Percentiles rank a stretch among this genome's conserved stretches.
Evolutionary conservation across 192 early-diverging fungal genomes (phyloP).

Genomic region (Linnemannia exigua): DNA sequence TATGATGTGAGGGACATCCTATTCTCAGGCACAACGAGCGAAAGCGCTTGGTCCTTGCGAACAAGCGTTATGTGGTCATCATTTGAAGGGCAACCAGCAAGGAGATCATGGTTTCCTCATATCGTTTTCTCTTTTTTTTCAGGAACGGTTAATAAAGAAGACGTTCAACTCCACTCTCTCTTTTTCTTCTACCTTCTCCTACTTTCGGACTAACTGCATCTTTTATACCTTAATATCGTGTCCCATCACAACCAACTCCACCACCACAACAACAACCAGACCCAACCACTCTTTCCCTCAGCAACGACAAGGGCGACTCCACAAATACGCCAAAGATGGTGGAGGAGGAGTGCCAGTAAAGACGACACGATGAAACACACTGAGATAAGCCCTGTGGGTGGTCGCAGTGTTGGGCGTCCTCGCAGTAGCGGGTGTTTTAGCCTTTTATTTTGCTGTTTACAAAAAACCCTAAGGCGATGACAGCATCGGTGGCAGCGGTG

Average conservation of each 20-base stretch:
- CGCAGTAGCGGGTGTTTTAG: constrained; percentile 13
- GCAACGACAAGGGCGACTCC: neutral
- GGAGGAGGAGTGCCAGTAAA: neutral
- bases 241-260: neutral
- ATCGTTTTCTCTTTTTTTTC: neutral
- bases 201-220: neutral
- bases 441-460: constrained; percentile 45
- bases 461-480: constrained; percentile 15
- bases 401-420: constrained; percentile 9
- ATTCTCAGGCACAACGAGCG: too few species aligned
- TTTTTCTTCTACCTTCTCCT: neutral
- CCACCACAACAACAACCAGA: neutral
- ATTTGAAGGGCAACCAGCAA: too few species aligned
- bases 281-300: neutral
- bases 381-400: constrained; percentile 17
- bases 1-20: too few species aligned
- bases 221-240: neutral
- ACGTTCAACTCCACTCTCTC: neutral
- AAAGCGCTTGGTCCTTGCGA: too few species aligned
- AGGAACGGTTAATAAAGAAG: neutral
- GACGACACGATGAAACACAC: constrained; percentile 8
- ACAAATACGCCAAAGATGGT: neutral
- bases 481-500: neutral
- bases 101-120: neutral
- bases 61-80: too few species aligned